phyloP scores from a whole-genome alignment of 441 rosid species.

The Mallotus japonicus region DNA sequence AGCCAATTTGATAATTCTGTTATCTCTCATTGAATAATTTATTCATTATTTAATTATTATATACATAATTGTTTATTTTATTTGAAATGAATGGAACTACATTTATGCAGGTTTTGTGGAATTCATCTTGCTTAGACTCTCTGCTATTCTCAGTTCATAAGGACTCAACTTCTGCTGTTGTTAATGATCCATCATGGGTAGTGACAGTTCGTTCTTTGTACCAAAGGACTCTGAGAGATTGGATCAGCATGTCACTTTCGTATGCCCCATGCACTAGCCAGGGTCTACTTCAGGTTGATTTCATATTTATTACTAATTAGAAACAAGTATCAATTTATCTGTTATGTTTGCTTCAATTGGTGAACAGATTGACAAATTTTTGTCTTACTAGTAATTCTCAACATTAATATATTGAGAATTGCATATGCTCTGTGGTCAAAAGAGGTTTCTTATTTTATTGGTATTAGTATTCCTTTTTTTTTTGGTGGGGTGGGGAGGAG shows the following conservation, averaged over 20 bases:
- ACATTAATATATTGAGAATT: conserved; percentile 1
- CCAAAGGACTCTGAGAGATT: conserved; percentile 81
- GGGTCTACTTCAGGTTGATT: conserved; percentile 92
- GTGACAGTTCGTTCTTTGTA: conserved; percentile 80
- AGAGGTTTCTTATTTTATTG: too few species aligned
- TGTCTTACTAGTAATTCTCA: conserved; percentile 11
- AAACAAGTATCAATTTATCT: conserved; percentile 8
- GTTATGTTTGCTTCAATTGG: conserved; percentile 10
- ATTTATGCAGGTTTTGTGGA: conserved; percentile 88
- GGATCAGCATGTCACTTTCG: conserved; percentile 88
- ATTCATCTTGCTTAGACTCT: conserved; percentile 88
- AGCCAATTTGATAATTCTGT: conserved; percentile 16
- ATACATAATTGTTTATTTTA: conserved; percentile 19
- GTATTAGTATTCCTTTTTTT: too few species aligned
- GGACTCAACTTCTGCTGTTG: conserved; percentile 57
- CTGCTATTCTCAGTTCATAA: conserved; percentile 73
- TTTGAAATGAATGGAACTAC: conserved; percentile 22
- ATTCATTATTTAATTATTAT: conserved; percentile 7
- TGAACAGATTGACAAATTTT: neutral
- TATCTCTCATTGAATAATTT: neutral
- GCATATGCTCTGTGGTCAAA: neutral
- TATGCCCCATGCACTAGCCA: conserved; percentile 98
- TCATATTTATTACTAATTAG: neutral
- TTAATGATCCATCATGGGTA: conserved; percentile 86
- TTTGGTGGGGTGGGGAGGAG: too few species aligned